A percentile compares a stretch with the other conserved stretches of the same genome.
Evolutionary conservation across 2,329 filamentous ascomycete species (phyloP).

Genomic region (Trichoderma sp.): DNA sequence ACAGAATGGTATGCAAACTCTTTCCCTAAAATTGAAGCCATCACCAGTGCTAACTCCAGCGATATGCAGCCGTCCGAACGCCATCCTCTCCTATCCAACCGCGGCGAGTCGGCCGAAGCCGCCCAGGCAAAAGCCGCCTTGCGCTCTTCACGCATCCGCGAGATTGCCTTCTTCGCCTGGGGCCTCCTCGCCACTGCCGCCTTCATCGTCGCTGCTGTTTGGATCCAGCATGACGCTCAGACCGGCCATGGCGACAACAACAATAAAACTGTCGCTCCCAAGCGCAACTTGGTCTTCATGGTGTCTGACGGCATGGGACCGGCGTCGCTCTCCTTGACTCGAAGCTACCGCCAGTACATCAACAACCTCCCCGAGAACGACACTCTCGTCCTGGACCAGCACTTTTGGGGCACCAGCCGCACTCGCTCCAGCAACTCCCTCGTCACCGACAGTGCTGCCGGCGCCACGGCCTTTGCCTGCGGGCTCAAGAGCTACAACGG

Average conservation of each 20-base stretch:
- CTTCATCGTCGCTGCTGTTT: slow-evolving; percentile 78
- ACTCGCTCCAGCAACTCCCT: slow-evolving; percentile 82
- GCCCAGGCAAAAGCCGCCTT: slow-evolving; percentile 27
- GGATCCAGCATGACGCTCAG: slow-evolving; percentile 69
- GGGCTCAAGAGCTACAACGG: slow-evolving; percentile 95
- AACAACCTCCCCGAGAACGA: slow-evolving; percentile 73
- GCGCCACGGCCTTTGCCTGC: slow-evolving; percentile 94
- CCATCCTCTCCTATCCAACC: slow-evolving; percentile 45
- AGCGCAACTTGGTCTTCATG: slow-evolving; percentile 98
- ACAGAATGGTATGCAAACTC: neutral
- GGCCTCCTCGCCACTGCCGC: slow-evolving; percentile 76
- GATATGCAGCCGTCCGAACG: slow-evolving; percentile 41
- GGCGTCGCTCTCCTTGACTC: slow-evolving; percentile 81
- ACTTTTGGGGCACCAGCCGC: slow-evolving; percentile 86
- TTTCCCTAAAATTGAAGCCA: too few relatives aligned
- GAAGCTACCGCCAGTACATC: slow-evolving; percentile 79
- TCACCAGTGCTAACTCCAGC: neutral
- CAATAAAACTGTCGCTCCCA: slow-evolving; percentile 48
- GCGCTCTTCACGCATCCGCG: slow-evolving; percentile 56
- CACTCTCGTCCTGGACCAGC: slow-evolving; percentile 77
- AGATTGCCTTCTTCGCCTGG: slow-evolving; percentile 79
- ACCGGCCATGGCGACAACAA: slow-evolving; percentile 36
- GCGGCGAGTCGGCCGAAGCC: slow-evolving; percentile 35
- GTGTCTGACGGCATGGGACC: slow-evolving; percentile 99
- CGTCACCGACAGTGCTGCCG: slow-evolving; percentile 95